A percentile compares a stretch with the other conserved stretches of the same genome.
Evolutionary conservation across 1,284 basidiomycete species (phyloP).

Genomic region (Coriolopsis trogii): DNA sequence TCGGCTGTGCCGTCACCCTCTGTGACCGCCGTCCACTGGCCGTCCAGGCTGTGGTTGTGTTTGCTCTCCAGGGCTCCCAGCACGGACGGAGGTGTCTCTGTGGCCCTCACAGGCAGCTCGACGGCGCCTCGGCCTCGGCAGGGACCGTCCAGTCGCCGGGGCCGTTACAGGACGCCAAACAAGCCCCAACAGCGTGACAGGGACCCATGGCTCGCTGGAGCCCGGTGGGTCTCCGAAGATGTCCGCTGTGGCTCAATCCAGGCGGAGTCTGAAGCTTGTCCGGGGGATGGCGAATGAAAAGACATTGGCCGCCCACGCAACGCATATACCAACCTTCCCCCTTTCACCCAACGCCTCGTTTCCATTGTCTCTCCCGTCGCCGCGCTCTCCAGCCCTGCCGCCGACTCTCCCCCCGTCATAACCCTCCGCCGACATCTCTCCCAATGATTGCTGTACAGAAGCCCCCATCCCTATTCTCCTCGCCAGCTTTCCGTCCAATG

Average conservation of each 20-base stretch:
- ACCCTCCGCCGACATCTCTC: slow-evolving; percentile 25
- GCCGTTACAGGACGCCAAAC: slow-evolving; percentile 12
- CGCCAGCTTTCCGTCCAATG: slow-evolving; percentile 37
- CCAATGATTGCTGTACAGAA: slow-evolving; percentile 71
- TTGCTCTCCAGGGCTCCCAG: too few species aligned
- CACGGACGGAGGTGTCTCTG: neutral
- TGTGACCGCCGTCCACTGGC: neutral
- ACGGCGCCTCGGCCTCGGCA: too few species aligned
- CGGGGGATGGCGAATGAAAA: slow-evolving; percentile 24
- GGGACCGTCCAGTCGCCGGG: neutral
- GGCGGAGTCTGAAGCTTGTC: slow-evolving; percentile 24
- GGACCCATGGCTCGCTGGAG: slow-evolving; percentile 3
- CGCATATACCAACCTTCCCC: slow-evolving; percentile 27
- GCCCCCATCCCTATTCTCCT: slow-evolving; percentile 43
- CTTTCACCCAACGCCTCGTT: slow-evolving; percentile 32
- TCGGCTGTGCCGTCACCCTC: neutral
- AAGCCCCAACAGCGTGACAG: neutral
- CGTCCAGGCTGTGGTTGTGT: neutral
- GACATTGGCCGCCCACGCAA: slow-evolving; percentile 16
- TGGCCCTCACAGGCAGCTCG: neutral
- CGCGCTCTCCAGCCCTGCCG: slow-evolving; percentile 28
- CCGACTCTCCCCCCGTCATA: slow-evolving; percentile 31
- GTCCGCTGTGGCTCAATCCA: slow-evolving; percentile 19
- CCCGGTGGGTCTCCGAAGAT: slow-evolving; percentile 20
- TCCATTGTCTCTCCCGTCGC: slow-evolving; percentile 30